A percentile compares a stretch with the other conserved stretches of the same genome.
phyloP scores from a whole-genome alignment of 768 basidiomycete genomes.

The Tulasnella sp. region DNA sequence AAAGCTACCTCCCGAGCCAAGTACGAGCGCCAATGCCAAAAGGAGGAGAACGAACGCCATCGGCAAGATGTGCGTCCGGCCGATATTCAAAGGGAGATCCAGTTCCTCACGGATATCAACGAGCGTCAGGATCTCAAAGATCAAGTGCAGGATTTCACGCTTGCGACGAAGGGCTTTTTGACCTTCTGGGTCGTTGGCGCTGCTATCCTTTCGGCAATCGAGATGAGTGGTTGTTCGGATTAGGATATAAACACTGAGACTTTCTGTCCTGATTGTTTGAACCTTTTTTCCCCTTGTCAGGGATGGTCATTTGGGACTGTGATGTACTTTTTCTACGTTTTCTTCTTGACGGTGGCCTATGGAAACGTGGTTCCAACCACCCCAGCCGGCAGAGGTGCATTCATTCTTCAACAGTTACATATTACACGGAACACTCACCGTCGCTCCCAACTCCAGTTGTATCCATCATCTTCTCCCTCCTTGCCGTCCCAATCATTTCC shows the following conservation, averaged over 20 bases:
- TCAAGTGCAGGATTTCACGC: conserved; percentile 16
- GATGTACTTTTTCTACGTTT: conserved; percentile 17
- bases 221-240: conserved; percentile 15
- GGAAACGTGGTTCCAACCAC: conserved; percentile 13
- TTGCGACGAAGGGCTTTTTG: conserved; percentile 18
- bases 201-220: conserved; percentile 14
- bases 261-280: not conserved
- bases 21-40: conserved; percentile 7
- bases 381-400: conserved; percentile 14
- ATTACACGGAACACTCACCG: not conserved
- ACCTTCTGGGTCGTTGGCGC: conserved; percentile 23
- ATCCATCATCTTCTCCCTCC: conserved; percentile 18
- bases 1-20: conserved; percentile 12
- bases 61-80: conserved; percentile 5
- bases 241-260: no score
- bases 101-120: conserved; percentile 14
- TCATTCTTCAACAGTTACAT: not conserved
- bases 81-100: conserved; percentile 20
- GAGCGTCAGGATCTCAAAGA: conserved; percentile 16
- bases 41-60: conserved; percentile 11
- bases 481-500: conserved; percentile 19
- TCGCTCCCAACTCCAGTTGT: no score
- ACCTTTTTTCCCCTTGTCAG: not conserved
- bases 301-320: conserved; percentile 12
- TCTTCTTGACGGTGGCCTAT: conserved; percentile 19